Base-by-base conservation (phyloP, 345 rosid genomes). In the Turritis glabra region DNA sequence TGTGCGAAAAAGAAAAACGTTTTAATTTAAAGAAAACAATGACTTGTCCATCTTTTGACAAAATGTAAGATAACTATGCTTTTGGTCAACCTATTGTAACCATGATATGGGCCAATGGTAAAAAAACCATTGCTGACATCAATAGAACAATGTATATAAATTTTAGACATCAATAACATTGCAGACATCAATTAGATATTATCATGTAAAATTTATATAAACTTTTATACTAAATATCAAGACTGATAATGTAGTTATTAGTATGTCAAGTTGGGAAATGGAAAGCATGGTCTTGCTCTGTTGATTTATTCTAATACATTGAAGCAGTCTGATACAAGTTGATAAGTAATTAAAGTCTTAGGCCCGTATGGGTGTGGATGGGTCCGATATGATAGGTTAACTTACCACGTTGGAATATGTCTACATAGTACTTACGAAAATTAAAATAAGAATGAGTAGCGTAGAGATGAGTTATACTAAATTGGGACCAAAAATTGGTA, bases 261-360 rank as follows among this genome's bases (percentile, higher is more conserved):
- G 69, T 60, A 43, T 69, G 64, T 54, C 65, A 69, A 76, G 51
- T 62, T 76, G 75, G 17, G 52, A 44, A 62, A 69, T 69, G 63
- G 69, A 51, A 30, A 60, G 18, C 69, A 68, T 75, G 69, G 60
- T 66, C 59, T 66, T 35, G n/a, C 14, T 54, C 26, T 44, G 65
- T 18, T 52, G 57, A 52, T 46, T 74, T 26, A 11, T 37, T 48
- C 73, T 17, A 35, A 50, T 23, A 56, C 32, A 57, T 47, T 47
- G 73, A 46, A 46, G 51, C 4, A 46, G 21, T 46, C 73, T 48
- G 67, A 29, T 67, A 60, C 79, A 60, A 68, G 69, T 75, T 59
- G 79, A 59, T 60, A 51, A 27, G 48, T 22, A 60, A 75, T 21
- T 75, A 14, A 51, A 68, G 69, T 75, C 55, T 29, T 59, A 67